These are phyloP conservation scores for Tremella yokohamensis DNA, from an alignment of 768 basidiomycete species.

Conservation along the genomic window DNA sequence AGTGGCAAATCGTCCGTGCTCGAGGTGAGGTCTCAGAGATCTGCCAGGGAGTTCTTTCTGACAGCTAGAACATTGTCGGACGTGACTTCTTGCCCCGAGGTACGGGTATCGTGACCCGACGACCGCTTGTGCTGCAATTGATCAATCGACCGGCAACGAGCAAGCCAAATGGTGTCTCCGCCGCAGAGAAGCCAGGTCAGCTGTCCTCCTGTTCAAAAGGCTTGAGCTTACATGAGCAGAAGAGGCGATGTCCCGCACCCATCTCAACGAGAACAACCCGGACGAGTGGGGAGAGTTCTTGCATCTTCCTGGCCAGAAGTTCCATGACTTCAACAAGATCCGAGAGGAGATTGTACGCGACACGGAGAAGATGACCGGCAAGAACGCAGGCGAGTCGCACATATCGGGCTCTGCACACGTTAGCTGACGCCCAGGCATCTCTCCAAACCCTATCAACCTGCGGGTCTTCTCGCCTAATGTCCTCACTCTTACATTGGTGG, in stretches of 20 bases:
- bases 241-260: constrained; percentile 59
- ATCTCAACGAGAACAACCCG: constrained; percentile 67
- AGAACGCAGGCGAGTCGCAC: constrained; percentile 66
- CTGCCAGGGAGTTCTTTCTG: neutral
- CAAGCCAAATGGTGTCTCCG: constrained; percentile 40
- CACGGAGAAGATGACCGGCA: constrained; percentile 97
- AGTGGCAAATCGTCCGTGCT: constrained; percentile 55
- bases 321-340: constrained; percentile 96
- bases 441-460: constrained; percentile 93
- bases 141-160: constrained; percentile 70
- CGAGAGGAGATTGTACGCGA: constrained; percentile 92
- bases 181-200: constrained; percentile 47
- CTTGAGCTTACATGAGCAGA: constrained; percentile 37
- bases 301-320: constrained; percentile 89
- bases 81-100: constrained; percentile 98
- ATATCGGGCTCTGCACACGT: neutral
- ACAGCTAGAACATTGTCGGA: constrained; percentile 83
- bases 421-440: constrained; percentile 65
- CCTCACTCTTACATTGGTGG: constrained; percentile 93
- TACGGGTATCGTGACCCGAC: constrained; percentile 95
- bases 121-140: constrained; percentile 91
- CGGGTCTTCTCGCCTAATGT: constrained; percentile 97
- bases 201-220: neutral
- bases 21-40: constrained; percentile 46
- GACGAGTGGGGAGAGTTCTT: constrained; percentile 99